A percentile compares a stretch with the other conserved stretches of the same genome.
Evolutionary conservation across 1,284 basidiomycete genomes (phyloP).

Genomic region (Hemileia vastatrix): DNA sequence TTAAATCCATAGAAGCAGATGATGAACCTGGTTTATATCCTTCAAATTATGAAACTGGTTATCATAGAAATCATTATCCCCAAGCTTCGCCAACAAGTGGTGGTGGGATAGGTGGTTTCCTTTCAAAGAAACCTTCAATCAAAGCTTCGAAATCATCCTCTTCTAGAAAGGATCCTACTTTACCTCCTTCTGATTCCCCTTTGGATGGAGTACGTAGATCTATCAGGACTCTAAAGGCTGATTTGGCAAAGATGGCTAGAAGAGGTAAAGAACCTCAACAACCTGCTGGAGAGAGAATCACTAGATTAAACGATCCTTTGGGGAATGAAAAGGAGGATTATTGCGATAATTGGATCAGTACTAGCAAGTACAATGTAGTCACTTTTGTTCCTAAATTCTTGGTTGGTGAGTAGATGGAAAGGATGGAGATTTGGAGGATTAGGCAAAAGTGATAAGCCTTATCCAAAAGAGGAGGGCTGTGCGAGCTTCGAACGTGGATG

Average conservation of each 20-base stretch:
- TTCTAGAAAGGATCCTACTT: slow-evolving; percentile 16
- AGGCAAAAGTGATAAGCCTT: not conserved
- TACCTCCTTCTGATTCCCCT: slow-evolving; percentile 27
- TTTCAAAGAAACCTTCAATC: not conserved
- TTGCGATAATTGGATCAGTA: slow-evolving; percentile 72
- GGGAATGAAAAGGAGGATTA: slow-evolving; percentile 36
- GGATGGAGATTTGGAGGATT: not conserved
- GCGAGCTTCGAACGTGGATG: too few relatives aligned
- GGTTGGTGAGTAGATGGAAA: slow-evolving; percentile 60
- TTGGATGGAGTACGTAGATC: slow-evolving; percentile 31
- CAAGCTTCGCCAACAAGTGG: slow-evolving; percentile 10
- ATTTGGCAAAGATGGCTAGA: slow-evolving; percentile 30
- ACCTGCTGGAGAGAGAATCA: slow-evolving; percentile 32
- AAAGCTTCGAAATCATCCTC: not conserved
- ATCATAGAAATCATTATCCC: too few relatives aligned
- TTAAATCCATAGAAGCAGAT: not conserved
- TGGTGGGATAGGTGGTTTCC: not conserved
- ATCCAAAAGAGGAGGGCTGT: too few relatives aligned
- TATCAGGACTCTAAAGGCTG: slow-evolving; percentile 28
- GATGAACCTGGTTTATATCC: too few relatives aligned
- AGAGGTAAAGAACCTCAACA: slow-evolving; percentile 27
- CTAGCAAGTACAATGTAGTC: slow-evolving; percentile 84
- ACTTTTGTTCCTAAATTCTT: slow-evolving; percentile 92
- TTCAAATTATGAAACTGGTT: too few relatives aligned
- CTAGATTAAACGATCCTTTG: slow-evolving; percentile 37